Conservation (phyloP, 768 basidiomycete species). For the Stropharia rugosoannulata region DNA sequence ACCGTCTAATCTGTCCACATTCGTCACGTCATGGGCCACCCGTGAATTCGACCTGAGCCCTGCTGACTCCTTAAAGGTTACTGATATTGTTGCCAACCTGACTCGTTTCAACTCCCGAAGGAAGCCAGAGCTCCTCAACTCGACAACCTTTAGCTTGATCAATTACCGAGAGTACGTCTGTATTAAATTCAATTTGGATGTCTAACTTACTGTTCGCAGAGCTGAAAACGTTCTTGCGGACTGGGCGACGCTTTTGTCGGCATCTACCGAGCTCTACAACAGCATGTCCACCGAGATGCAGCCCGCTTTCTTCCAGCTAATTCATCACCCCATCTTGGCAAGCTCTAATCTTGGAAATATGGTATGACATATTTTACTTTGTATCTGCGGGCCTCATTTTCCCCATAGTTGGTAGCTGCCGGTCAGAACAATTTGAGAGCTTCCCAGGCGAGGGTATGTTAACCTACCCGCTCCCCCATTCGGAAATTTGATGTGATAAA, state of each 20-base stretch:
- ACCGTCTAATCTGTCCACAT: constrained; percentile 49
- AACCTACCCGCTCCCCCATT: neutral
- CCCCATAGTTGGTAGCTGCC: constrained; percentile 45
- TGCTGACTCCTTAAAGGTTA: constrained; percentile 39
- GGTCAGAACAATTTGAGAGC: constrained; percentile 62
- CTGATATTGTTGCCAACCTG: constrained; percentile 53
- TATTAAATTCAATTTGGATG: neutral
- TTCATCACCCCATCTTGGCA: constrained; percentile 64
- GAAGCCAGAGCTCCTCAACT: constrained; percentile 66
- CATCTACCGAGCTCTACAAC: constrained; percentile 56
- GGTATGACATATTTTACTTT: constrained; percentile 19
- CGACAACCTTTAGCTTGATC: constrained; percentile 59
- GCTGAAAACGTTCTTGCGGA: constrained; percentile 53
- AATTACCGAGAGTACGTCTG: constrained; percentile 66
- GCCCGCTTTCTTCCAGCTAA: constrained; percentile 70
- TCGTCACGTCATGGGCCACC: constrained; percentile 57
- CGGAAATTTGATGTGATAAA: neutral
- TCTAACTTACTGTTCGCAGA: constrained; percentile 28
- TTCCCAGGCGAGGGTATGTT: constrained; percentile 53
- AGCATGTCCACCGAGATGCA: constrained; percentile 43
- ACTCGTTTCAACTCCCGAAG: constrained; percentile 56
- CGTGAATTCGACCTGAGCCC: constrained; percentile 57
- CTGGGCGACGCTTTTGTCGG: constrained; percentile 47
- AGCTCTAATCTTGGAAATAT: constrained; percentile 57
- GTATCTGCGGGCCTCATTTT: neutral